Evolutionary conservation across 805 yeast species (phyloP).

Genomic region (Metschnikowia lachancei): DNA sequence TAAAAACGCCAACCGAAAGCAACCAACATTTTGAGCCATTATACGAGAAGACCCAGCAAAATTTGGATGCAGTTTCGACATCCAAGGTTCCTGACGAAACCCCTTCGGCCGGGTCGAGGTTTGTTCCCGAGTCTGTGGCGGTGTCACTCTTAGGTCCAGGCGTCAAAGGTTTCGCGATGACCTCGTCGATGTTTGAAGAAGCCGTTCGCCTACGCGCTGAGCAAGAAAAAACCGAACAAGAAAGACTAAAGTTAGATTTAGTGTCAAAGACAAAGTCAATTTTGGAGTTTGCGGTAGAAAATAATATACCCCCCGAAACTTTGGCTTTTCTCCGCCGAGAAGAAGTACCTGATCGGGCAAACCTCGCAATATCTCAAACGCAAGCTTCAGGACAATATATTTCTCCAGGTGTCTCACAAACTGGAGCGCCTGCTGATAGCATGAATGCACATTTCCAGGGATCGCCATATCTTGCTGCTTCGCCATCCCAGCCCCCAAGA

Average conservation of each 20-base stretch:
- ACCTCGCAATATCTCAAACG: not conserved
- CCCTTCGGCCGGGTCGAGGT: not conserved
- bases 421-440: not conserved
- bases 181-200: slow-evolving; percentile 55
- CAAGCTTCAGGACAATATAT: not conserved
- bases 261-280: slow-evolving; percentile 59
- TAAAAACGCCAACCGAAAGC: not conserved
- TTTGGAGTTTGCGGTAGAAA: slow-evolving; percentile 54
- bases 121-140: slow-evolving; percentile 21
- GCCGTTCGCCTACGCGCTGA: slow-evolving; percentile 62
- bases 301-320: slow-evolving; percentile 57
- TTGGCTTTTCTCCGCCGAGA: slow-evolving; percentile 1
- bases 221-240: slow-evolving; percentile 82
- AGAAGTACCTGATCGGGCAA: not conserved
- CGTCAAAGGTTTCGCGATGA: slow-evolving; percentile 50
- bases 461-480: slow-evolving; percentile 10
- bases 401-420: not conserved
- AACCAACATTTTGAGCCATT: not conserved
- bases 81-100: not conserved
- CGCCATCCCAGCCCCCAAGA: slow-evolving; percentile 6
- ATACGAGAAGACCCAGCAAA: not conserved
- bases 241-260: slow-evolving; percentile 63
- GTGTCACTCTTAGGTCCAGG: slow-evolving; percentile 51
- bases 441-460: slow-evolving; percentile 4
- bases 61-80: not conserved